Percentiles rank a stretch among this genome's conserved stretches.
phyloP scores from a whole-genome alignment of 2,329 filamentous ascomycete genomes.

The Venturia effusa region DNA sequence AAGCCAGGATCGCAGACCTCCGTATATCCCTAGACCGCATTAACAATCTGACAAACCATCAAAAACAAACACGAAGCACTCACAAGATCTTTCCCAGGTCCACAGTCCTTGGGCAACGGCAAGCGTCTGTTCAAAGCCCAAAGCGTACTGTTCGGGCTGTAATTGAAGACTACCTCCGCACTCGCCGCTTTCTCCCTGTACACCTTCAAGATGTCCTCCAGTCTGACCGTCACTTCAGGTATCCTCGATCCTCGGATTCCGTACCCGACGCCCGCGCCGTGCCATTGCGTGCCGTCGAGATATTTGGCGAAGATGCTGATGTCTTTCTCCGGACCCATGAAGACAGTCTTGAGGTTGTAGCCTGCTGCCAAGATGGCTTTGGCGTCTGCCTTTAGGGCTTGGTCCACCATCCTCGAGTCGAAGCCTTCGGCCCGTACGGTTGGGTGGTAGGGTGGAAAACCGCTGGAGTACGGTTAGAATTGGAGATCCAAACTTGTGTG shows the following conservation, averaged over 20 bases:
- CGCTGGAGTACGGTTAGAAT: neutral
- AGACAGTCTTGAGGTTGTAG: conserved; percentile 1
- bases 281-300: neutral
- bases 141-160: neutral
- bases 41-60: neutral
- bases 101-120: neutral
- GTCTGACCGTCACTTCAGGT: neutral
- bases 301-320: neutral
- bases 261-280: neutral
- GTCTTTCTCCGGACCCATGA: conserved; percentile 3
- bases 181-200: neutral
- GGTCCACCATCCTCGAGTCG: neutral
- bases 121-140: conserved; percentile 1
- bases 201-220: neutral
- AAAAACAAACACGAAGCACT: neutral
- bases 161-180: neutral
- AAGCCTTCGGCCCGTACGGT: neutral
- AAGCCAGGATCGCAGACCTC: neutral
- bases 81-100: neutral
- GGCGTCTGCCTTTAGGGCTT: neutral
- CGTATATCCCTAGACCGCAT: neutral
- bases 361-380: neutral
- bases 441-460: conserved; percentile 4
- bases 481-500: no score
- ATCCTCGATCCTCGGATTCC: neutral